These are phyloP conservation scores for Diplodia seriata DNA, from an alignment of 2,329 filamentous ascomycete species.

Conservation along the genomic window DNA sequence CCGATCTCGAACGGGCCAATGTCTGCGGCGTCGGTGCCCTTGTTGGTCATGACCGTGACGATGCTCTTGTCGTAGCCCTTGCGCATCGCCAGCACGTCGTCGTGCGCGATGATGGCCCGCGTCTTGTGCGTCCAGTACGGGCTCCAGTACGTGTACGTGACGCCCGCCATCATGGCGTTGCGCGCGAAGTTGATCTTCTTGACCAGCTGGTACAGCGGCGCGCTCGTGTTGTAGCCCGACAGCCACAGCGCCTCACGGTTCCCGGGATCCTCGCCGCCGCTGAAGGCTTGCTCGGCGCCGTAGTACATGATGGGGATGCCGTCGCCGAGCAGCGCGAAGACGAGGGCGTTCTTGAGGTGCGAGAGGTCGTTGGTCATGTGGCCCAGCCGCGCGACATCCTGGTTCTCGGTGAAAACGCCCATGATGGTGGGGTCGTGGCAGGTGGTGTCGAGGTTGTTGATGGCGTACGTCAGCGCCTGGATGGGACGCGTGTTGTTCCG, in stretches of 20 bases:
- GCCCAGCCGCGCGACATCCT: slow-evolving; percentile 50
- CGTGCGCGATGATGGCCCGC: neutral
- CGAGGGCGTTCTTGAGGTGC: slow-evolving; percentile 49
- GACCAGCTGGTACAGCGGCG: slow-evolving; percentile 31
- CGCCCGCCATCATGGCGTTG: slow-evolving; percentile 10
- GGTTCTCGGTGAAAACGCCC: slow-evolving; percentile 50
- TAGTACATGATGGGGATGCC: slow-evolving; percentile 52
- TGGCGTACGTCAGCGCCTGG: slow-evolving; percentile 46
- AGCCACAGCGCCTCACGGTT: slow-evolving; percentile 53
- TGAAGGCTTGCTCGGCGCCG: slow-evolving; percentile 49
- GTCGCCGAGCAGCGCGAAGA: slow-evolving; percentile 47
- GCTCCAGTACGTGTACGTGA: slow-evolving; percentile 23
- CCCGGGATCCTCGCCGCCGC: slow-evolving; percentile 47
- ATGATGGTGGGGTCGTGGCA: slow-evolving; percentile 47
- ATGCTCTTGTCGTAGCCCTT: slow-evolving; percentile 26
- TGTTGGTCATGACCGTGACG: slow-evolving; percentile 15
- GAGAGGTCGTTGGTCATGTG: slow-evolving; percentile 46
- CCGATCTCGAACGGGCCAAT: slow-evolving; percentile 21
- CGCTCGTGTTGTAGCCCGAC: slow-evolving; percentile 43
- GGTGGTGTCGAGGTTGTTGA: slow-evolving; percentile 42
- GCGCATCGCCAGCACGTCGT: slow-evolving; percentile 7
- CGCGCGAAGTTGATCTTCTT: slow-evolving; percentile 24
- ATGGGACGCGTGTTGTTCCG: slow-evolving; percentile 41
- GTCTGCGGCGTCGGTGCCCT: neutral
- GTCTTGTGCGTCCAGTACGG: slow-evolving; percentile 26